A percentile compares a stretch with the other conserved stretches of the same genome.
Conservation (phyloP, 805 yeast genomes). For the Pichia californica region DNA sequence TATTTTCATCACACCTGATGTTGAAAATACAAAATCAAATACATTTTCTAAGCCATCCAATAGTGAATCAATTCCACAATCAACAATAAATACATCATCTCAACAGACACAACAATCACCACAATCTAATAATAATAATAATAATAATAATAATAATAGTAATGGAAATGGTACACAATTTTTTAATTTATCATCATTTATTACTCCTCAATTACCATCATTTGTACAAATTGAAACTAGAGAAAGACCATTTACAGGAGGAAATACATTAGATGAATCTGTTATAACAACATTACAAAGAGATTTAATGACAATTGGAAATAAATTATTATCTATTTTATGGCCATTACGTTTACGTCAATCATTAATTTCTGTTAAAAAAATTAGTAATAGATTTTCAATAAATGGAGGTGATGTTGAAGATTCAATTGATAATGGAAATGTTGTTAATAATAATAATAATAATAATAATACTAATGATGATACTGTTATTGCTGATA, state of each 20-base stretch:
- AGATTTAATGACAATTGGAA: slow-evolving; percentile 30
- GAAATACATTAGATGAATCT: slow-evolving; percentile 54
- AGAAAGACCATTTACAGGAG: slow-evolving; percentile 51
- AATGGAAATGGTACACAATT: slow-evolving; percentile 9
- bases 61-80: too few relatives aligned
- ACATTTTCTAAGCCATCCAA: slow-evolving; percentile 4
- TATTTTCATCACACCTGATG: slow-evolving; percentile 30
- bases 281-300: slow-evolving; percentile 40
- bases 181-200: slow-evolving; percentile 28
- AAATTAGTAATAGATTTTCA: slow-evolving; percentile 21
- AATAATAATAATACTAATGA: background rate
- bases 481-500: too few relatives aligned
- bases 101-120: slow-evolving; percentile 1
- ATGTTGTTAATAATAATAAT: background rate
- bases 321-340: slow-evolving; percentile 29
- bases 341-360: slow-evolving; percentile 33
- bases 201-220: slow-evolving; percentile 27
- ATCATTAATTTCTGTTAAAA: slow-evolving; percentile 24
- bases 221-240: slow-evolving; percentile 24
- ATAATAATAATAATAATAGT: background rate
- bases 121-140: too few relatives aligned
- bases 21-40: slow-evolving; percentile 9
- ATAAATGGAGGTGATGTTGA: slow-evolving; percentile 15
- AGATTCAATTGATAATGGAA: slow-evolving; percentile 16
- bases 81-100: background rate